Conservation (phyloP, 306 rosid genomes). For the Fragaria iinumae region DNA sequence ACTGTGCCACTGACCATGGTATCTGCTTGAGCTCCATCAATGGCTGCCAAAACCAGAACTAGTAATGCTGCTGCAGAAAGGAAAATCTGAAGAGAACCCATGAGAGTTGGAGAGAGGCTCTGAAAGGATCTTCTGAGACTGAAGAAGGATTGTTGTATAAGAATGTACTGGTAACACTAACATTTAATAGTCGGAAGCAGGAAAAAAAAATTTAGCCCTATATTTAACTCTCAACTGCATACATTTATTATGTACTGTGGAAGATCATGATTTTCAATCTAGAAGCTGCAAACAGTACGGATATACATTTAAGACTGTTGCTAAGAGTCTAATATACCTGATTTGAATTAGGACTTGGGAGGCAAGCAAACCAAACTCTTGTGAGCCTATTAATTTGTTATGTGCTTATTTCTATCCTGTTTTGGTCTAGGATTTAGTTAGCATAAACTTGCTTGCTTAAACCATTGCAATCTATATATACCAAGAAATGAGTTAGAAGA, state of each 20-base stretch:
- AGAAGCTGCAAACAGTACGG: constrained; percentile 17
- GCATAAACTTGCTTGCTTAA: no score
- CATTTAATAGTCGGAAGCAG: not conserved
- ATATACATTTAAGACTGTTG: constrained; percentile 29
- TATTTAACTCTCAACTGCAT: constrained; percentile 65
- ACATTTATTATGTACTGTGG: constrained; percentile 41
- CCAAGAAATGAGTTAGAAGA: not conserved
- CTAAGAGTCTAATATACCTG: not conserved
- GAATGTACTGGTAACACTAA: constrained; percentile 25
- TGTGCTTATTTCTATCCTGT: not conserved
- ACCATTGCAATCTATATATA: not conserved
- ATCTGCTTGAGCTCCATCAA: constrained; percentile 47
- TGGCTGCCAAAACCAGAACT: constrained; percentile 42
- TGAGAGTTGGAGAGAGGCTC: constrained; percentile 37
- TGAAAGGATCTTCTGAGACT: constrained; percentile 5
- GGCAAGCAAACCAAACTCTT: not conserved
- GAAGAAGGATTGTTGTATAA: constrained; percentile 22
- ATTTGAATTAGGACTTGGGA: not conserved
- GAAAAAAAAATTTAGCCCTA: not conserved
- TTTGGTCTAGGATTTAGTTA: not conserved
- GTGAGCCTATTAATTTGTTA: not conserved
- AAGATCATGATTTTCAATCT: constrained; percentile 14
- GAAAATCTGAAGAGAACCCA: constrained; percentile 47
- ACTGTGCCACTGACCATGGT: constrained; percentile 75
- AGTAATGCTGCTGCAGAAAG: constrained; percentile 27